These are phyloP conservation scores for Termitomyces sp. DNA, from an alignment of 768 basidiomycete species.

Conservation along the genomic window DNA sequence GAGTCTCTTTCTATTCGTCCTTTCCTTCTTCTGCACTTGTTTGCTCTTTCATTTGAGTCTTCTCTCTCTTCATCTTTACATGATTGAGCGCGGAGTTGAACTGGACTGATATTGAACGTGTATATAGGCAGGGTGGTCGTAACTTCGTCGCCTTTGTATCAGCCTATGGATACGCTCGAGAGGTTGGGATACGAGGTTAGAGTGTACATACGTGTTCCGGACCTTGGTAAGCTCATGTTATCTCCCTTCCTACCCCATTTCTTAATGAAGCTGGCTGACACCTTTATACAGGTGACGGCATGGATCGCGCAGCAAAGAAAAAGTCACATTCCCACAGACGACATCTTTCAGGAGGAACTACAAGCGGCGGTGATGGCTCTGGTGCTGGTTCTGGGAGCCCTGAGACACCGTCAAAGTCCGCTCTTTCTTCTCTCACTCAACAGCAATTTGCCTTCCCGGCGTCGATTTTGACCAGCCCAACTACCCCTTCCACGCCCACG, in stretches of 20 bases:
- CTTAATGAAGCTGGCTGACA: background rate
- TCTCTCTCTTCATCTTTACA: background rate
- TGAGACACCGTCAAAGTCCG: background rate
- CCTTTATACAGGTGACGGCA: constrained; percentile 36
- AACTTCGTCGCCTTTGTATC: constrained; percentile 79
- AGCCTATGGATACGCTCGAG: constrained; percentile 69
- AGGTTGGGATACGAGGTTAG: constrained; percentile 72
- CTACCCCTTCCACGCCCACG: background rate
- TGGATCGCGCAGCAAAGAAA: constrained; percentile 39
- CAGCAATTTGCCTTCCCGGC: background rate
- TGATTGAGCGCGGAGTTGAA: background rate
- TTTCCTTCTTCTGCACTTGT: background rate
- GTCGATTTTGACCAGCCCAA: background rate
- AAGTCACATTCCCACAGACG: constrained; percentile 13
- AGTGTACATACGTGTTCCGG: constrained; percentile 67
- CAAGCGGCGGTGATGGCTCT: constrained; percentile 4
- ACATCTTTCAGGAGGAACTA: constrained; percentile 5
- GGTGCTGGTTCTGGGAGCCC: background rate
- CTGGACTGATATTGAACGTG: background rate
- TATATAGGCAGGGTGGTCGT: constrained; percentile 58
- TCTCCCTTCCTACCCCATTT: background rate
- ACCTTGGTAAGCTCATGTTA: constrained; percentile 31
- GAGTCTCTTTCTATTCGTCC: constrained; percentile 11
- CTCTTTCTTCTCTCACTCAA: background rate
- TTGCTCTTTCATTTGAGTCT: background rate